Evolutionary conservation across 164 flowering plant genomes (phyloP), one percentile per base, ranked within the genome.

Genomic region (Platanus orientalis): DNA sequence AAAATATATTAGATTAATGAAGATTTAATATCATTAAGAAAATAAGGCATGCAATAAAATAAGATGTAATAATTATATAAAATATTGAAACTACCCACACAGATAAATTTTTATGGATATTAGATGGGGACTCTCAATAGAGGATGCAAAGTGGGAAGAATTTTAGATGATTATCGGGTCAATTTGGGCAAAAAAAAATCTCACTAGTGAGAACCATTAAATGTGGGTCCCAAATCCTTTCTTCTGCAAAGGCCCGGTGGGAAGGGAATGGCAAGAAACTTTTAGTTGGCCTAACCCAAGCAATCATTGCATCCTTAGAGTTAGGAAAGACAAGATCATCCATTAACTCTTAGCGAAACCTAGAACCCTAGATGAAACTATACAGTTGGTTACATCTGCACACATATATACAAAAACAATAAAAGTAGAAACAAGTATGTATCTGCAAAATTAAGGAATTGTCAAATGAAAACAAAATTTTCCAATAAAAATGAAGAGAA

Each of bases 291-390:
- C n/a, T n/a, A 36, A 7, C 42, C 42, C 42, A 36, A 36, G 7
- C 13, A n/a, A n/a, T n/a, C n/a, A n/a, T n/a, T n/a, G n/a, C n/a
- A n/a, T n/a, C n/a, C n/a, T n/a, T n/a, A n/a, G n/a, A n/a, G n/a
- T n/a, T n/a, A n/a, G n/a, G n/a, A n/a, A n/a, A n/a, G n/a, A n/a
- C n/a, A n/a, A n/a, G n/a, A n/a, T n/a, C n/a, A n/a, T n/a, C n/a
- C n/a, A n/a, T n/a, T n/a, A n/a, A n/a, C n/a, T n/a, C n/a, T n/a
- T n/a, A n/a, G 99, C 97, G 70, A 96, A 91, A 82, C 92, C 96
- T 73, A 88, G 24, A 59, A 19, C 17, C 20, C n/a, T 13, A 48
- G 97, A 82, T 86, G 91, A 71, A 78, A 67, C 99, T 97, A 94
- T 59, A 97, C 88, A 68, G 75, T 76, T 4, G 11, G 27, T 13